Conservation (phyloP, 768 basidiomycete genomes). For the Tulasnella sp. region DNA sequence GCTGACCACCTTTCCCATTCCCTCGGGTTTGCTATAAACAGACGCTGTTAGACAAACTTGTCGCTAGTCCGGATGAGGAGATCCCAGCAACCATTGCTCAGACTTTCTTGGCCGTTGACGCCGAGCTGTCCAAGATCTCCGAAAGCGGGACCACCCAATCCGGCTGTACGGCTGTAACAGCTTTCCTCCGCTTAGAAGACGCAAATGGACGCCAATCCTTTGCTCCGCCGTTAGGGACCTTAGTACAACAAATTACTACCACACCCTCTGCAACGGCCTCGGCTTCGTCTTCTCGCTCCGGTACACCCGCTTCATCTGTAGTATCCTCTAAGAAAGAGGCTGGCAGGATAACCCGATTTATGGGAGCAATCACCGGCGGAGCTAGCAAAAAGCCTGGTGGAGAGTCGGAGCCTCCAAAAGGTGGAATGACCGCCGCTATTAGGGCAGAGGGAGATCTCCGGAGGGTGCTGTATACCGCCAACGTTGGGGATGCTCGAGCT, state of each 20-base stretch:
- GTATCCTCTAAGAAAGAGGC: slow-evolving; percentile 40
- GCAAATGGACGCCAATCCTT: slow-evolving; percentile 73
- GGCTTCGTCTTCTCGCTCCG: neutral
- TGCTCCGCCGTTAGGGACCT: slow-evolving; percentile 35
- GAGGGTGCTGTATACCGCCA: slow-evolving; percentile 90
- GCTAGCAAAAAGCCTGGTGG: slow-evolving; percentile 49
- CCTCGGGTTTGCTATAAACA: slow-evolving; percentile 40
- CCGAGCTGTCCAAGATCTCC: slow-evolving; percentile 76
- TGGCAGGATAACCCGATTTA: slow-evolving; percentile 46
- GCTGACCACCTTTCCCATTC: neutral
- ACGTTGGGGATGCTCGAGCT: slow-evolving; percentile 94
- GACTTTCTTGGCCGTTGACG: slow-evolving; percentile 94
- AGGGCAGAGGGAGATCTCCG: slow-evolving; percentile 53
- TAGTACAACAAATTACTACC: slow-evolving; percentile 42
- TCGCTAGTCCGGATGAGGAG: slow-evolving; percentile 56
- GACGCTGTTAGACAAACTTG: slow-evolving; percentile 73
- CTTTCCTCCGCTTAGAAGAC: slow-evolving; percentile 92
- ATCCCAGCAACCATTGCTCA: slow-evolving; percentile 90
- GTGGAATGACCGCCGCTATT: slow-evolving; percentile 44
- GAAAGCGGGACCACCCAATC: slow-evolving; percentile 93
- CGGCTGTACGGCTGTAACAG: slow-evolving; percentile 95
- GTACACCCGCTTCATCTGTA: neutral
- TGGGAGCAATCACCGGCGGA: slow-evolving; percentile 51
- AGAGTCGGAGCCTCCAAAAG: slow-evolving; percentile 42
- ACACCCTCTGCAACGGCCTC: neutral